Evolutionary conservation across 345 rosid genomes (phyloP), one percentile per base, ranked within the genome.

Genomic region (Citrus reticulata): DNA sequence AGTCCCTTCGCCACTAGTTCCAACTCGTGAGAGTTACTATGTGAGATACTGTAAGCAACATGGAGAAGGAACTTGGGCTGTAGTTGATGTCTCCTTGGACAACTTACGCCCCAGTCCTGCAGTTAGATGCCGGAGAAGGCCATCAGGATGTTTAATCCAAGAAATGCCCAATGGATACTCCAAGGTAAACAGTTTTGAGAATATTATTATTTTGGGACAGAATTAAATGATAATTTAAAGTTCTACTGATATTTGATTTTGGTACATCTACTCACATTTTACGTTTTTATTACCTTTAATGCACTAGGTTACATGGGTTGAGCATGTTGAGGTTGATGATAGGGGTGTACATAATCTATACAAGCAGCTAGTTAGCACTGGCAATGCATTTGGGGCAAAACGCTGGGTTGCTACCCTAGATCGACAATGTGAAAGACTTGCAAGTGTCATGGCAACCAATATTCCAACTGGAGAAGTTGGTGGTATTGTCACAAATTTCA

Each of bases 31-130:
- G 81, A 81, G 88, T 79, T 92, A 89, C 80, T 94, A 80, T 46
- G 90, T 85, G 10, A 90, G 99, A 70, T 93, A 93, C 66, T 93
- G 94, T 63, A 94, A 93, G 74, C 91, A 93, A 49, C 94, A 90
- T 35, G 85, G 80, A 8, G 98, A 94, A 3, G 93, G 93, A 54
- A 76, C 90, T 1, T 97, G 99, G 99, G 96, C 93, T 4, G 97
- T 97, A 71, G 99, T 93, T 25, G 99, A 97, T 79, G 91, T 92
- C 79, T 97, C 99, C 16, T 82, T 97, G 83, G 98, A 97, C 86
- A 84, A 86, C 66, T 49, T 93, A 55, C 82, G 90, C 39, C 91
- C 94, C 4, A 88, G 86, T 74, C 82, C 90, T 0, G 70, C 81
- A 2, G 80, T 78, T 0, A 85, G 92, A 63, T 90, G 96, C 81